Conservation (phyloP, 805 yeast species). For the Candida ovalis region DNA sequence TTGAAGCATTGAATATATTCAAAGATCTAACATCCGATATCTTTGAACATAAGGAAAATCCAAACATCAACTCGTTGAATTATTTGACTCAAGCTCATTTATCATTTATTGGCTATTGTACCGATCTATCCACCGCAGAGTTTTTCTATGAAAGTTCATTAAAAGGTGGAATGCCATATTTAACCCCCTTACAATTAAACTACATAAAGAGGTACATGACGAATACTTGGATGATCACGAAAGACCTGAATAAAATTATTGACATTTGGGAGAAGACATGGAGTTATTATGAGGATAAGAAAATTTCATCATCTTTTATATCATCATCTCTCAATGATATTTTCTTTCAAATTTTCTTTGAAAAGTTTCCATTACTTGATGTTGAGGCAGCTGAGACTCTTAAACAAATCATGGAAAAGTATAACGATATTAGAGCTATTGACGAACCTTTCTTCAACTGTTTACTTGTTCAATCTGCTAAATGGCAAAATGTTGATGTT, state of each 20-base stretch:
- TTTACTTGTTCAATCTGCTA: slow-evolving; percentile 56
- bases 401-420: slow-evolving; percentile 50
- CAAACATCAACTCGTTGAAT: slow-evolving; percentile 28
- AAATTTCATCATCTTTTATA: slow-evolving; percentile 57
- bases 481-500: slow-evolving; percentile 64
- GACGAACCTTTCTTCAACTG: slow-evolving; percentile 86
- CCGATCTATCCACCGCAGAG: slow-evolving; percentile 64
- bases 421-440: slow-evolving; percentile 52
- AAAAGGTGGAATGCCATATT: slow-evolving; percentile 64
- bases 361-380: slow-evolving; percentile 47
- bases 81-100: slow-evolving; percentile 72
- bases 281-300: slow-evolving; percentile 44
- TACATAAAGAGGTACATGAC: slow-evolving; percentile 60
- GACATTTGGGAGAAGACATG: slow-evolving; percentile 62
- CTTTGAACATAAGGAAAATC: slow-evolving; percentile 29
- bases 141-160: slow-evolving; percentile 72
- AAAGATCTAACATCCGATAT: slow-evolving; percentile 52
- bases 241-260: slow-evolving; percentile 53
- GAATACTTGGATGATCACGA: slow-evolving; percentile 54
- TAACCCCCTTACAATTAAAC: slow-evolving; percentile 66
- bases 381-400: slow-evolving; percentile 53
- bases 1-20: slow-evolving; percentile 60
- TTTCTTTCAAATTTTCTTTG: slow-evolving; percentile 68
- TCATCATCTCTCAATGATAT: slow-evolving; percentile 68
- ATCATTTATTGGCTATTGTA: slow-evolving; percentile 71